Conservation (phyloP, 2,329 filamentous ascomycete genomes). For the Phaeoacremonium minimum region DNA sequence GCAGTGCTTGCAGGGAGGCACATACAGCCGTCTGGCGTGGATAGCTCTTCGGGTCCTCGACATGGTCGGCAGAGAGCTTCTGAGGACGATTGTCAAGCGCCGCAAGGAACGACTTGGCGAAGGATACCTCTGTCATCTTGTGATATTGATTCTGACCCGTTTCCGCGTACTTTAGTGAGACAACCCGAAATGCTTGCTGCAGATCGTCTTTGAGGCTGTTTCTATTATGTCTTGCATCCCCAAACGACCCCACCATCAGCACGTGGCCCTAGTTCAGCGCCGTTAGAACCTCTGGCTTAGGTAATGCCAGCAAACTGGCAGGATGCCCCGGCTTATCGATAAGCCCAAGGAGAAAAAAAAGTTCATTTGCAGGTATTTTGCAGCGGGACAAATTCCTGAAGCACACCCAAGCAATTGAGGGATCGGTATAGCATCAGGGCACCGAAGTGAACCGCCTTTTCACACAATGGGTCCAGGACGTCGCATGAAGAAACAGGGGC, state of each 20-base stretch:
- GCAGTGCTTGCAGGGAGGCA: slow-evolving; percentile 1
- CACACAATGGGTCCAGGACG: slow-evolving; percentile 78
- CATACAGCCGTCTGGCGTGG: slow-evolving; percentile 73
- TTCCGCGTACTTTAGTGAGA: too few species aligned
- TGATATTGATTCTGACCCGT: too few species aligned
- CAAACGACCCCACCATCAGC: too few species aligned
- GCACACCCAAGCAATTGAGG: too few species aligned
- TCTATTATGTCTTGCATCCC: too few species aligned
- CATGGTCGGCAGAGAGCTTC: slow-evolving; percentile 85
- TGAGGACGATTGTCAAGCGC: slow-evolving; percentile 72
- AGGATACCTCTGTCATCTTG: slow-evolving; percentile 76
- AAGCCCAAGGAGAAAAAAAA: neutral
- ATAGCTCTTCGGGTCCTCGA: slow-evolving; percentile 78
- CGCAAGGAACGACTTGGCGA: slow-evolving; percentile 79
- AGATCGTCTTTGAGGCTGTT: too few species aligned
- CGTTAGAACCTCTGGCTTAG: too few species aligned
- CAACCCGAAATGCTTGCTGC: too few species aligned
- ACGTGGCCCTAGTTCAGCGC: too few species aligned
- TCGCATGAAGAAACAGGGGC: slow-evolving; percentile 93
- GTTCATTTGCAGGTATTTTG: neutral
- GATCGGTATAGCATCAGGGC: neutral
- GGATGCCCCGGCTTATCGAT: too few species aligned
- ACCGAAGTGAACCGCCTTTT: neutral
- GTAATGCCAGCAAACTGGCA: too few species aligned
- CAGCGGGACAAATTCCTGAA: neutral